Base-by-base conservation (phyloP, 768 basidiomycete species). In the Russula ochroleuca region DNA sequence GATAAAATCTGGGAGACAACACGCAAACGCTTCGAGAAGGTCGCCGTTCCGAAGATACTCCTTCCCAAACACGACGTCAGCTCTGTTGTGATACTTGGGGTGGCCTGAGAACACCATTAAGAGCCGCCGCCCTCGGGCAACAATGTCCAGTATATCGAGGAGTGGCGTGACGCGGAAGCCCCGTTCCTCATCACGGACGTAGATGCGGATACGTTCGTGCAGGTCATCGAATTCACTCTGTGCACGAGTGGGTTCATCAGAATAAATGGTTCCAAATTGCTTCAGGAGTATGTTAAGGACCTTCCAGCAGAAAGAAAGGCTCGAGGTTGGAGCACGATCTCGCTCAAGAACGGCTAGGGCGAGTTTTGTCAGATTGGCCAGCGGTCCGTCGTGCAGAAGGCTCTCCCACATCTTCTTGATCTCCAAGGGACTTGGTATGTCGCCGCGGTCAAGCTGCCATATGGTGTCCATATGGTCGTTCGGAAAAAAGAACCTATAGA, bases 271-370 rank as follows among this genome's bases (percentile, higher is more conserved):
- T 14, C 15, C 19, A 25, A 63, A 43, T 21, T 21, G 35, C 35
- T 19, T 63, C 25, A 58, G 23, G 35, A 63, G 62, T 11, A 58
- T 17, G 25, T 63, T 35, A 35, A 63, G 51, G 25, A 43, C 31
- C 15, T 28, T 45, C 62, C 62, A 63, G n/a, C 57, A 63, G 19
- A 63, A 28, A 5, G 62, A 52, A 48, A 63, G 62, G 31, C 11
- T 33, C 3, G 35, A 53, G 2, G 31, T 41, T 19, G 33, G n/a
- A 15, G 21, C 50, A 6, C 15, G 19, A 17, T 47, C 51, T 19
- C 37, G 2, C 13, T 10, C 31, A n/a, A 28, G 57, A 45, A 63
- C 15, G n/a, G 50, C 43, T 10, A 33, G 17, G 23, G 50, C 40
- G 14, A 63, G 51, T 2, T 38, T 38, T 15, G 28, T 40, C 25